These are phyloP conservation scores for Ophiostoma sp. DNA, from an alignment of 2,329 filamentous ascomycete genomes.

Conservation along the genomic window DNA sequence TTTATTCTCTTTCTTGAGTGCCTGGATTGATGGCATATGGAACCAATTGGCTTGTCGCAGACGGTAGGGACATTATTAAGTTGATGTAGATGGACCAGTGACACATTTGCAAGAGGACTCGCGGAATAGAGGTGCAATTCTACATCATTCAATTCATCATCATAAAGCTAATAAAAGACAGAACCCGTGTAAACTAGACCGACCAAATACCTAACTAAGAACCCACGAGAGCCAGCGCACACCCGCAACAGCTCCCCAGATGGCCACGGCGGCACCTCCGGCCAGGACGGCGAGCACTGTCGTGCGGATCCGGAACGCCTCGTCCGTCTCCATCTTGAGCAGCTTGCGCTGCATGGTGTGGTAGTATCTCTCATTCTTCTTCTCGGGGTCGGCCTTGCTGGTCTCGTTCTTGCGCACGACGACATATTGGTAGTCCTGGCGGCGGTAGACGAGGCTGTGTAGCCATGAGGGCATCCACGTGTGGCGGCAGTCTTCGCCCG, in stretches of 20 bases:
- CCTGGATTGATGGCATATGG: background rate
- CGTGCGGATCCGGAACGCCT: constrained; percentile 57
- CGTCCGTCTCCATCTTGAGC: constrained; percentile 55
- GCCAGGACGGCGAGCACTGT: constrained; percentile 49
- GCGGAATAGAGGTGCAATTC: background rate
- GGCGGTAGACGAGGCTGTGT: constrained; percentile 39
- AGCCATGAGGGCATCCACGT: constrained; percentile 39
- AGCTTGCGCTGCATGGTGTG: constrained; percentile 56
- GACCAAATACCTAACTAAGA: background rate
- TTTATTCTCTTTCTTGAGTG: background rate
- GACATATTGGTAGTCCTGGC: constrained; percentile 32
- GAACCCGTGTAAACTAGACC: background rate
- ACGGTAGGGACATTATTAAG: background rate
- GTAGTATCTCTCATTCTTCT: constrained; percentile 39
- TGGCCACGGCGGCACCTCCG: constrained; percentile 33
- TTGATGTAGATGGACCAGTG: background rate
- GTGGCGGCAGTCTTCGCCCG: background rate
- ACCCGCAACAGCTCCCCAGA: constrained; percentile 33
- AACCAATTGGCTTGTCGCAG: background rate
- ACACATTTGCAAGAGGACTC: background rate
- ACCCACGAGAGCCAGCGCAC: constrained; percentile 25
- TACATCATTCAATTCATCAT: background rate
- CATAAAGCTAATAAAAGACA: background rate
- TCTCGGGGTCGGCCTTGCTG: constrained; percentile 24
- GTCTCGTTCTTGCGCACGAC: constrained; percentile 24